Evolutionary conservation across 805 yeast species (phyloP).

Genomic region (Lachancea meyersii): DNA sequence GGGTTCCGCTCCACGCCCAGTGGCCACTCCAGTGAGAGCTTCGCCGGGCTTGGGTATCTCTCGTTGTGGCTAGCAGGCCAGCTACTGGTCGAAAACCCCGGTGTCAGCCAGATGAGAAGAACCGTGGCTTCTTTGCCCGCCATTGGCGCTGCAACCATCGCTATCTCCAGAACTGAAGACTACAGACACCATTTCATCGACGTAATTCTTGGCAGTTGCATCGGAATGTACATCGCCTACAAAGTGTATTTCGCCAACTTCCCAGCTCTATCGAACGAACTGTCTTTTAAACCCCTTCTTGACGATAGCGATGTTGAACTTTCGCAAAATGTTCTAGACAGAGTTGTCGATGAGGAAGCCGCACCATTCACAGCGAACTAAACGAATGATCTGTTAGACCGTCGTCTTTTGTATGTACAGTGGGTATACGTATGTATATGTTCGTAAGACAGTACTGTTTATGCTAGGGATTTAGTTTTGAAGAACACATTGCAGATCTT

Average conservation of each 20-base stretch:
- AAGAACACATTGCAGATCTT: too few species aligned
- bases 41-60: constrained; percentile 59
- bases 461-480: too few species aligned
- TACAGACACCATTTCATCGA: constrained; percentile 92
- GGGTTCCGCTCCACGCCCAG: constrained; percentile 81
- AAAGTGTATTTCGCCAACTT: constrained; percentile 37
- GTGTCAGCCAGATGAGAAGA: constrained; percentile 59
- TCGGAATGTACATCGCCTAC: constrained; percentile 59
- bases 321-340: constrained; percentile 7
- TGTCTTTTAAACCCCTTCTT: constrained; percentile 37
- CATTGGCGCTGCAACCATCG: constrained; percentile 67
- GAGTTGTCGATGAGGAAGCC: constrained; percentile 20
- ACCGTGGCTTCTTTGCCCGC: constrained; percentile 48
- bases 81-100: constrained; percentile 41
- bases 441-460: constrained; percentile 1
- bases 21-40: constrained; percentile 70
- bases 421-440: neutral
- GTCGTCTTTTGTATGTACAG: neutral
- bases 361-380: constrained; percentile 13
- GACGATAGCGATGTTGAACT: constrained; percentile 37
- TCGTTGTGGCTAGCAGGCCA: constrained; percentile 68
- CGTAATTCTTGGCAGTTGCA: constrained; percentile 60
- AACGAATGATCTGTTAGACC: neutral
- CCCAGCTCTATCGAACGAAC: constrained; percentile 32
- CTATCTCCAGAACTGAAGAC: constrained; percentile 82